Evolutionary conservation across 1,139 yeast genomes (phyloP), one percentile per base, ranked within the genome.

Genomic region (Hemisphaericaspora xylofermentans): DNA sequence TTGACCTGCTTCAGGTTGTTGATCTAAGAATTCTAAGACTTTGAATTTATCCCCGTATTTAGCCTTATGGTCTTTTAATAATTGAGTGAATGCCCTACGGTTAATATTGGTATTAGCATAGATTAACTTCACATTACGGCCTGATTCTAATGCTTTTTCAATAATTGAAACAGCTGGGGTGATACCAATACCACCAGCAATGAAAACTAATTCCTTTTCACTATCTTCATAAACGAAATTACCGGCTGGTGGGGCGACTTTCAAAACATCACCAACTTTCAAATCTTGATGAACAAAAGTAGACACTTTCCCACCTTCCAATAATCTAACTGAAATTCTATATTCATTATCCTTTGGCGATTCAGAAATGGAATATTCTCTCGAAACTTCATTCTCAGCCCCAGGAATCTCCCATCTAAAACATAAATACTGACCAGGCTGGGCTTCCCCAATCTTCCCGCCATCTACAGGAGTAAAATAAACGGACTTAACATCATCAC

Each of bases 131-230:
- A 66, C 71, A 12, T 50, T 51, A 45, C 60, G 56, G 3, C 61
- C 63, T 17, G 53, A 51, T 13, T 43, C 42, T 39, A 65, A 53
- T 3, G 71, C 71, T 13, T 62, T 52, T 49, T 75, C 76, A 25
- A 74, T 54, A 56, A 81, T 75, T 7, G 85, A 64, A 37, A 80
- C 54, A 42, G 80, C 48, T 33, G 89, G 88, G 2, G 88, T 83
- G 43, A 81, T 76, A 48, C 88, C 89, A 48, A 82, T 80, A 41
- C 88, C 89, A 40, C 82, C 85, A 22, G 78, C 73, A 40, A 80
- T 59, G 33, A 81, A 58, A 8, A 64, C 53, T 3, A 78, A 65
- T 17, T 74, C 64, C 19, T 73, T 71, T 9, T 22, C 36, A 28
- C 53, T 52, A 3, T 47, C 42, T 8, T 51, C 48, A 53, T 73